A percentile compares a stretch with the other conserved stretches of the same genome.
Conservation (phyloP, 2,329 filamentous ascomycete species). For the Teratosphaeria pseudoeucalypti region DNA sequence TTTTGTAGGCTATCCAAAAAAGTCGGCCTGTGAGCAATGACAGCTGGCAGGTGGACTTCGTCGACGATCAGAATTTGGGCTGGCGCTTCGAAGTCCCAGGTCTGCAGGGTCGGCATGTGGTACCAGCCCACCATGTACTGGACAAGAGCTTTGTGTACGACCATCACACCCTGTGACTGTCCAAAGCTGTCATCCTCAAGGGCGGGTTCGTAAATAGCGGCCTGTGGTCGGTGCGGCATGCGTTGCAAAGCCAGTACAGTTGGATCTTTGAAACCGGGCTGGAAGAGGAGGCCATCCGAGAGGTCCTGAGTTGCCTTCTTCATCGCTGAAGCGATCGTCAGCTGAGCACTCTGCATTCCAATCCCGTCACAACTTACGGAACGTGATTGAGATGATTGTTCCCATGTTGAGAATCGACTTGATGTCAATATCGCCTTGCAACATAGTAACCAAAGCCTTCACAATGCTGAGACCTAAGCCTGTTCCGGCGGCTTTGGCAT, state of each 20-base stretch:
- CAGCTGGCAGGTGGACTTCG: slow-evolving; percentile 14
- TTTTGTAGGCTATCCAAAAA: slow-evolving; percentile 7
- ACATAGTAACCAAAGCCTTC: slow-evolving; percentile 45
- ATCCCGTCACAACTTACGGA: background rate
- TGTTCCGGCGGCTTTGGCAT: slow-evolving; percentile 48
- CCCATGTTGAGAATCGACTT: slow-evolving; percentile 19
- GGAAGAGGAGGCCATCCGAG: background rate
- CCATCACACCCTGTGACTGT: slow-evolving; percentile 11
- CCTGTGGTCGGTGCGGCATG: slow-evolving; percentile 25
- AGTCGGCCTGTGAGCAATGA: slow-evolving; percentile 8
- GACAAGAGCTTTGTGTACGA: slow-evolving; percentile 12
- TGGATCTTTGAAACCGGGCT: slow-evolving; percentile 20
- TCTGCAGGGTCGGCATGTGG: slow-evolving; percentile 12
- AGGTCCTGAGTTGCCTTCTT: slow-evolving; percentile 22
- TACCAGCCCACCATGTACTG: slow-evolving; percentile 16
- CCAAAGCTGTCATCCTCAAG: slow-evolving; percentile 12
- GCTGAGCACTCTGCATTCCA: slow-evolving; percentile 30
- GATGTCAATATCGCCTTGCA: slow-evolving; percentile 51
- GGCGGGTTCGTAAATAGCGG: slow-evolving; percentile 14
- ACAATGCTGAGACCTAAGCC: slow-evolving; percentile 59
- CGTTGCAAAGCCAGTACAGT: slow-evolving; percentile 35
- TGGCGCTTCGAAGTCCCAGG: slow-evolving; percentile 12
- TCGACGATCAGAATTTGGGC: slow-evolving; percentile 15
- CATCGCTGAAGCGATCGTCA: slow-evolving; percentile 40
- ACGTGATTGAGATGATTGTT: slow-evolving; percentile 24